phyloP scores from a whole-genome alignment of 331 rosid species.

The Spiraea crenata region DNA sequence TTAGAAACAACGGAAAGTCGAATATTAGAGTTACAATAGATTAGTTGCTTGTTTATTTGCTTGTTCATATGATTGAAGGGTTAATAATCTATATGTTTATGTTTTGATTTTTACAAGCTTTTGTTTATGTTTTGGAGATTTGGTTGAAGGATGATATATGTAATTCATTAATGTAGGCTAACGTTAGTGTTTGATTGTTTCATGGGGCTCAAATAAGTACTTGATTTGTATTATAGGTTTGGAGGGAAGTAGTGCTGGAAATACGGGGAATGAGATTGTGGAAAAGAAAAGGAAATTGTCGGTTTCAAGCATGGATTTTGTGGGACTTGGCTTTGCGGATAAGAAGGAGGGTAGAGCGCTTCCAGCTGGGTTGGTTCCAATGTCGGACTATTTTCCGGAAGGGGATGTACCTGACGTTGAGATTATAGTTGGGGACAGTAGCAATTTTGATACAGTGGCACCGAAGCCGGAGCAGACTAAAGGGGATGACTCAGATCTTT shows the following conservation, averaged over 20 bases:
- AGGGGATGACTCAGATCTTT: conserved; percentile 48
- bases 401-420: conserved; percentile 67
- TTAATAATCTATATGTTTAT: background rate
- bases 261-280: conserved; percentile 13
- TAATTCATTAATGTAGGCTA: conserved; percentile 16
- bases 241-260: conserved; percentile 23
- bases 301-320: conserved; percentile 73
- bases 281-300: conserved; percentile 54
- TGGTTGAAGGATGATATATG: background rate
- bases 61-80: background rate
- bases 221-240: conserved; percentile 39
- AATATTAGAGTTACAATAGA: background rate
- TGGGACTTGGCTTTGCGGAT: conserved; percentile 86
- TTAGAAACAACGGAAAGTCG: background rate
- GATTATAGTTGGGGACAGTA: conserved; percentile 67
- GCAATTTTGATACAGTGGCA: conserved; percentile 42
- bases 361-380: conserved; percentile 82
- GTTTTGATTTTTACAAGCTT: background rate
- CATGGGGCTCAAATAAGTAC: conserved; percentile 21
- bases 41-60: background rate
- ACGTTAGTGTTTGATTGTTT: conserved; percentile 14
- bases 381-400: conserved; percentile 52
- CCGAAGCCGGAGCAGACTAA: conserved; percentile 33
- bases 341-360: conserved; percentile 60
- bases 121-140: too few relatives aligned